These are phyloP conservation scores for Penicillium chermesinum DNA, from an alignment of 495 filamentous ascomycete genomes.

Conservation along the genomic window DNA sequence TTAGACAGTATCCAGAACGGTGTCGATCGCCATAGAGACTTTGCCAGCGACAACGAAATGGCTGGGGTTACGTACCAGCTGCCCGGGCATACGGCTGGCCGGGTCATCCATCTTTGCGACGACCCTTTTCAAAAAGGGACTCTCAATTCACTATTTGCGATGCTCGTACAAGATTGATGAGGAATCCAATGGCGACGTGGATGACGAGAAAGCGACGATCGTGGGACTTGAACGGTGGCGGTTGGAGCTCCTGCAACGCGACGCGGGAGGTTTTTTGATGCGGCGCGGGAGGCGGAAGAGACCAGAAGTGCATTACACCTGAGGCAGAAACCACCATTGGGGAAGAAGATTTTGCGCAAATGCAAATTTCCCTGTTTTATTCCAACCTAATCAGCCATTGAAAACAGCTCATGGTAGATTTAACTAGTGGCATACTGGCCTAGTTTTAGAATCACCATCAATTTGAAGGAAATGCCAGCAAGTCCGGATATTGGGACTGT, in stretches of 20 bases:
- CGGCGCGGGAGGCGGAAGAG: constrained; percentile 14
- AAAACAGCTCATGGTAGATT: no score
- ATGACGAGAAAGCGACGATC: constrained; percentile 7
- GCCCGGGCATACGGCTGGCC: constrained; percentile 54
- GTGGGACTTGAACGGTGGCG: constrained; percentile 12
- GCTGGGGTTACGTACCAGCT: constrained; percentile 47
- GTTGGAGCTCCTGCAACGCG: constrained; percentile 30
- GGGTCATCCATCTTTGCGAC: constrained; percentile 57
- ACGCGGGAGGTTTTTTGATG: constrained; percentile 37
- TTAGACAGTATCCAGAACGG: no score
- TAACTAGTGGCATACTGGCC: no score
- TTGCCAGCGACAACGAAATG: background rate
- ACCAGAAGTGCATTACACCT: constrained; percentile 26
- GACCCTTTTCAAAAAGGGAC: constrained; percentile 13
- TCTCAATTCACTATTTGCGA: no score
- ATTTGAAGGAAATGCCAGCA: no score
- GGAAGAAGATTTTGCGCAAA: no score
- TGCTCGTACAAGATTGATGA: background rate
- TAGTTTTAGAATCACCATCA: no score
- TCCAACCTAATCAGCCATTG: no score
- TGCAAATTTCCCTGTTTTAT: no score
- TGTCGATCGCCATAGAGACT: no score
- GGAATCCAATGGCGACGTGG: constrained; percentile 8
- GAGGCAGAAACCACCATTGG: constrained; percentile 3
- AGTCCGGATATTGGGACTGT: no score